A percentile compares a stretch with the other conserved stretches of the same genome.
phyloP scores from a whole-genome alignment of 371 early-diverging fungal species.

The Mortierella sp. region DNA sequence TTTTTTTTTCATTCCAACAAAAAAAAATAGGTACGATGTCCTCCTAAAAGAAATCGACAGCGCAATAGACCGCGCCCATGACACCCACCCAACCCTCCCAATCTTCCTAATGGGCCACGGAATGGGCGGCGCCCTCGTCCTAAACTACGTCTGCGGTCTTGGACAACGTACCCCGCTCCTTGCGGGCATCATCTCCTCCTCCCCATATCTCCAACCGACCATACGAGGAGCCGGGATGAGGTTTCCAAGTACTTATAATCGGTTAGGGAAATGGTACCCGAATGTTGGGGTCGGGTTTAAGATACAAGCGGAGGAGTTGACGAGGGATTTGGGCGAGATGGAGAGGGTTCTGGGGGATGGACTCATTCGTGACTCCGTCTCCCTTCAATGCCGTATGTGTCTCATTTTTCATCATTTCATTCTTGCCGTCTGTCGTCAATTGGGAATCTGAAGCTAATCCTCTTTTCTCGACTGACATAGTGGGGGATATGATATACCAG shows the following conservation, averaged over 20 bases:
- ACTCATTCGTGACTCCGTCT: conserved; percentile 29
- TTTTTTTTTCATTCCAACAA: background rate
- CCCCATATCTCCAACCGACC: conserved; percentile 42
- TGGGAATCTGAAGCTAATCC: background rate
- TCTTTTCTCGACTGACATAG: background rate
- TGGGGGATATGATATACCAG: conserved; percentile 55
- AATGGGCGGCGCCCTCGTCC: conserved; percentile 47
- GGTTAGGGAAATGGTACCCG: conserved; percentile 49
- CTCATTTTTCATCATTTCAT: background rate
- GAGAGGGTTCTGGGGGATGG: conserved; percentile 35
- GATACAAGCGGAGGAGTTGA: conserved; percentile 32
- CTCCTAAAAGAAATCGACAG: conserved; percentile 44
- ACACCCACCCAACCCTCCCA: conserved; percentile 22
- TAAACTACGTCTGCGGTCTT: conserved; percentile 50
- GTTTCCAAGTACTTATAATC: conserved; percentile 44
- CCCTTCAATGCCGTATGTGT: conserved; percentile 41
- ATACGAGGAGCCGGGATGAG: conserved; percentile 22
- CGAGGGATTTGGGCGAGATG: conserved; percentile 32
- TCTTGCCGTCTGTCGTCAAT: background rate
- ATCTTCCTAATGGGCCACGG: conserved; percentile 50
- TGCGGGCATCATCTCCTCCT: conserved; percentile 39
- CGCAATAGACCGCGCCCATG: conserved; percentile 37
- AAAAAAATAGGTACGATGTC: conserved; percentile 26
- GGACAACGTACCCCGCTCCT: conserved; percentile 29
- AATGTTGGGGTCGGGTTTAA: conserved; percentile 18